Base-by-base conservation (phyloP, 331 rosid species). In the Phaseolus coccineus region DNA sequence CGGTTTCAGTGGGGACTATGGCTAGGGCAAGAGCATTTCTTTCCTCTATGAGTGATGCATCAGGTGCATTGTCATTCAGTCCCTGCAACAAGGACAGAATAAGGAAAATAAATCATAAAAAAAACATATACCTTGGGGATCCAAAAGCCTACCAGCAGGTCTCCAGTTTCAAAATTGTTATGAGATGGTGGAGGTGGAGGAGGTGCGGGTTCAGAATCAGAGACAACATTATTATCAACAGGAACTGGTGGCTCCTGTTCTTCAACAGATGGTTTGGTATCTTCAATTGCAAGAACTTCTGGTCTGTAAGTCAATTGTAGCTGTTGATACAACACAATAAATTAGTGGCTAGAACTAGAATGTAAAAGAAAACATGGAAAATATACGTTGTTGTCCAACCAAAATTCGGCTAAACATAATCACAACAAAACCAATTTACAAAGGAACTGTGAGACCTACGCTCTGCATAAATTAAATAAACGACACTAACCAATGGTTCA, bases 231-330 rank as follows among this genome's bases (percentile, higher is more conserved):
- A 76, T 85, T 48, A 69, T 89, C 92, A 50, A 87, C 77, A 56
- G 89, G 78, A 42, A 59, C 88, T 55, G 87, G 83, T 52, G 88
- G 87, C 83, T 82, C 97, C 56, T 81, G 87, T 77, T 89, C 98
- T 77, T 93, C 98, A 77, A 78, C 70, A 19, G 91, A 78, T 81
- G 76, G 73, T 71, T 87, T 88, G 55, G 83, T 25, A 47, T 91
- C 96, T 81, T 91, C 97, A 64, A 71, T 81, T 75, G 88, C 86
- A 72, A 79, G 87, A 71, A 77, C 86, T 73, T 93, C 99, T n/a
- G 93, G 94, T 87, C 90, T 91, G 87, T 96, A 96, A 40, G 99
- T 96, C 91, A 96, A 87, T 78, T 85, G 94, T 88, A 96, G 96
- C 98, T 96, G 97, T 87, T 78, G 82, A 85, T n/a, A 75, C 71